These are phyloP conservation scores for Petasospora fabianii DNA, from an alignment of 1,139 yeast genomes.

Conservation along the genomic window DNA sequence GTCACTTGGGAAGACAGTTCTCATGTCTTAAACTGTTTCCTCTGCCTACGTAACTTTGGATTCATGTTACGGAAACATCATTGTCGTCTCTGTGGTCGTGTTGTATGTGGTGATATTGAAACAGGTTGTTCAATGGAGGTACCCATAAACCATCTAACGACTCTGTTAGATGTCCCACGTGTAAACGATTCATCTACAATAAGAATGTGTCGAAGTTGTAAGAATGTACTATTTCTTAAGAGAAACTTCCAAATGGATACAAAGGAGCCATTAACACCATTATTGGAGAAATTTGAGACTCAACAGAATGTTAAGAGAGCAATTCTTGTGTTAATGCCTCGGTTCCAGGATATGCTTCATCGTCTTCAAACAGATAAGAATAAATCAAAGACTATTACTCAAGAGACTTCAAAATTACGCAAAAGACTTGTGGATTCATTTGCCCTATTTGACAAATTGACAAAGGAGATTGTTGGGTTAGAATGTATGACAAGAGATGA, in stretches of 20 bases:
- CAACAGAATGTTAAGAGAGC: slow-evolving; percentile 34
- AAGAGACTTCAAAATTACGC: slow-evolving; percentile 38
- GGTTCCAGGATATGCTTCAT: slow-evolving; percentile 36
- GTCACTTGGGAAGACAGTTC: slow-evolving; percentile 70
- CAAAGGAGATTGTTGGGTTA: slow-evolving; percentile 36
- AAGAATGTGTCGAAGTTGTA: slow-evolving; percentile 69
- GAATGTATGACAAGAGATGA: slow-evolving; percentile 36
- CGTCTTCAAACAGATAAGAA: slow-evolving; percentile 31
- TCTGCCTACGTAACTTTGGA: slow-evolving; percentile 59
- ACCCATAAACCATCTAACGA: slow-evolving; percentile 50
- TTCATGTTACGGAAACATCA: slow-evolving; percentile 75
- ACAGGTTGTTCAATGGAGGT: slow-evolving; percentile 71
- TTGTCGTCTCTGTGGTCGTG: slow-evolving; percentile 78
- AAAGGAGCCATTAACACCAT: slow-evolving; percentile 21
- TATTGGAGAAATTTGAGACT: slow-evolving; percentile 29
- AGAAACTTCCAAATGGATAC: slow-evolving; percentile 46
- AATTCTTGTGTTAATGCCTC: slow-evolving; percentile 38
- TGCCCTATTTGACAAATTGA: slow-evolving; percentile 40
- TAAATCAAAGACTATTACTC: slow-evolving; percentile 28
- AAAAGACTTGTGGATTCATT: slow-evolving; percentile 41
- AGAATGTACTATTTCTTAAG: slow-evolving; percentile 54
- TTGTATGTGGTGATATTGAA: slow-evolving; percentile 68
- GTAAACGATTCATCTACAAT: slow-evolving; percentile 29
- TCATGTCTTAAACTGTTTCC: slow-evolving; percentile 49
- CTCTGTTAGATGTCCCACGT: slow-evolving; percentile 35